Conservation (phyloP, 2,329 filamentous ascomycete genomes). For the Fusarium nodosum region DNA sequence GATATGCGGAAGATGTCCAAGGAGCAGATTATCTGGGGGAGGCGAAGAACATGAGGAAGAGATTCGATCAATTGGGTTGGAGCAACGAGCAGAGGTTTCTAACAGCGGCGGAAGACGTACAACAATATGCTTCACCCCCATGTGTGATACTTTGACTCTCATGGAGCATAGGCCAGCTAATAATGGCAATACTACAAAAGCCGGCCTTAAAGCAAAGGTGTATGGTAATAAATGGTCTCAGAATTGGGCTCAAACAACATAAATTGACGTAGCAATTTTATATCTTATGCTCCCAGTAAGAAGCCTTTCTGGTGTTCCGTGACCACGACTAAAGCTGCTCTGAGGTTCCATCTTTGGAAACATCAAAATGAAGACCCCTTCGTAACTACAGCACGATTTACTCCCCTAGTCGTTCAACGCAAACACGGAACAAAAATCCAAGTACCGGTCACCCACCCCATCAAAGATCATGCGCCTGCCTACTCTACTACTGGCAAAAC, state of each 20-base stretch:
- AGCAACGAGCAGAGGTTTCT: slow-evolving; percentile 1
- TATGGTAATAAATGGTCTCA: neutral
- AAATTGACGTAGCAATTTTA: neutral
- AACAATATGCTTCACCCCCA: neutral
- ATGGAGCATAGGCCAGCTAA: too few relatives aligned
- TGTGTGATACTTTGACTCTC: slow-evolving; percentile 23
- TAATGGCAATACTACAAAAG: too few relatives aligned
- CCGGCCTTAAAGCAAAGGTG: too few relatives aligned
- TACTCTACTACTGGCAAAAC: slow-evolving; percentile 6
- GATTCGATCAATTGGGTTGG: slow-evolving; percentile 18
- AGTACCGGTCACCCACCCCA: neutral
- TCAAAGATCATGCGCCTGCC: neutral
- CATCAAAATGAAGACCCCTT: neutral
- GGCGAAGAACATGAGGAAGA: slow-evolving; percentile 8
- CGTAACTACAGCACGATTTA: neutral
- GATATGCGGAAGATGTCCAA: slow-evolving; percentile 19
- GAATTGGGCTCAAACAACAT: neutral
- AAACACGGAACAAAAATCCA: neutral
- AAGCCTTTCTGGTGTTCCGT: neutral
- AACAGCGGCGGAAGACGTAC: neutral
- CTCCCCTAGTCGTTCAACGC: neutral
- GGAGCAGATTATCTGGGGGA: slow-evolving; percentile 21
- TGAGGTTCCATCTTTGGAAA: neutral
- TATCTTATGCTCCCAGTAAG: neutral
- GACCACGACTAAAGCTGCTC: neutral